A percentile compares a stretch with the other conserved stretches of the same genome.
Evolutionary conservation across 306 rosid genomes (phyloP).

Genomic region (Casuarina glauca): DNA sequence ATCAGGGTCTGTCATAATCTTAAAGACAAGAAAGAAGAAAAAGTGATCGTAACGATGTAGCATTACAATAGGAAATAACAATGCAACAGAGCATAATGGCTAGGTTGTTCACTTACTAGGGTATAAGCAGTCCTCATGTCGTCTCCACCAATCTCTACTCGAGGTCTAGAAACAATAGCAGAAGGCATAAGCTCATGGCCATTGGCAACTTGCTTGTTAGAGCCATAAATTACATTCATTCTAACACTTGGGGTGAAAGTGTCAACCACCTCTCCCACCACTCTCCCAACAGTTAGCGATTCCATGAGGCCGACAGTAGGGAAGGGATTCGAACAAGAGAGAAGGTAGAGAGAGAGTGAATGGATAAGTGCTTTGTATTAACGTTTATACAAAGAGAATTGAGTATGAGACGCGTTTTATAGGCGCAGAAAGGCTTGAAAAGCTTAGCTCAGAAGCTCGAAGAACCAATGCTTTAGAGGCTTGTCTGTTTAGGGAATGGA

Average conservation of each 20-base stretch:
- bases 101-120: conserved; percentile 40
- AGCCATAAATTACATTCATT: conserved; percentile 64
- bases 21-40: conserved; percentile 9
- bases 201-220: conserved; percentile 62
- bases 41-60: conserved; percentile 7
- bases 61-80: neutral
- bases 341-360: neutral
- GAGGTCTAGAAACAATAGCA: conserved; percentile 51
- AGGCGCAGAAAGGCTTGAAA: conserved; percentile 24
- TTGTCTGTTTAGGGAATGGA: conserved; percentile 39
- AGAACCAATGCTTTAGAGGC: conserved; percentile 33
- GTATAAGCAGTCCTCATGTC: conserved; percentile 83
- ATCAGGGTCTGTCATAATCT: conserved; percentile 97
- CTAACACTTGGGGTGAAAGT: conserved; percentile 68
- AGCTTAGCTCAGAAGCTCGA: conserved; percentile 30
- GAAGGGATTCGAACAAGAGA: neutral
- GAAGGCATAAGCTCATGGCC: conserved; percentile 85
- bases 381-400: conserved; percentile 21
- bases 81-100: neutral
- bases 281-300: conserved; percentile 65
- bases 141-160: conserved; percentile 77
- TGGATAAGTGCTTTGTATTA: conserved; percentile 10
- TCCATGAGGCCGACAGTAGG: conserved; percentile 57
- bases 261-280: conserved; percentile 92
- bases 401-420: conserved; percentile 44